Evolutionary conservation across 768 basidiomycete species (phyloP).

Genomic region (Xerocomellus dryophilus): DNA sequence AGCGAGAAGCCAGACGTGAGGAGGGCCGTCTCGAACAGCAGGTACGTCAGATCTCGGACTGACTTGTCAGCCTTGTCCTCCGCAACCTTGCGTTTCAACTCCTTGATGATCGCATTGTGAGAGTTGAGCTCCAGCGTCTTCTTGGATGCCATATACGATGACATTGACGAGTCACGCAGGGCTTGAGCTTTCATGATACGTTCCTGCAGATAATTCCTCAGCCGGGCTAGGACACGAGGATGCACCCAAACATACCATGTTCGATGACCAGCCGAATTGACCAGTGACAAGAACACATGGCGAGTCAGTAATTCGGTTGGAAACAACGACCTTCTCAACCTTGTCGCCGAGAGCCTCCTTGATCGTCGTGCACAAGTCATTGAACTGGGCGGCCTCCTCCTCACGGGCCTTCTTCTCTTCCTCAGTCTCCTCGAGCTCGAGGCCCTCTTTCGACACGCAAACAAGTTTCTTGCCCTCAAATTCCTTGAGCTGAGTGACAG

Average conservation of each 20-base stretch:
- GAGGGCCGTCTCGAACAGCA: slow-evolving; percentile 95
- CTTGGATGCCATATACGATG: slow-evolving; percentile 98
- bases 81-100: slow-evolving; percentile 90
- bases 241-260: slow-evolving; percentile 65
- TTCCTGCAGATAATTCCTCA: slow-evolving; percentile 45
- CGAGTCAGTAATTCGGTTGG: slow-evolving; percentile 96
- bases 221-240: background rate
- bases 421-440: slow-evolving; percentile 98
- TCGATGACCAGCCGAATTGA: slow-evolving; percentile 99
- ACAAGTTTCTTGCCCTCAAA: slow-evolving; percentile 97
- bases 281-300: slow-evolving; percentile 97
- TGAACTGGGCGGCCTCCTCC: slow-evolving; percentile 77
- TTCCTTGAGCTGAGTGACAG: slow-evolving; percentile 97
- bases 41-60: slow-evolving; percentile 92
- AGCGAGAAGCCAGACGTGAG: slow-evolving; percentile 95
- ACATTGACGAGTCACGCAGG: slow-evolving; percentile 94
- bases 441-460: slow-evolving; percentile 98
- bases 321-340: slow-evolving; percentile 98
- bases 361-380: slow-evolving; percentile 88
- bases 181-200: slow-evolving; percentile 99
- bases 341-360: slow-evolving; percentile 99
- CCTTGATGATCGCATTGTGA: slow-evolving; percentile 88
- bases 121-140: slow-evolving; percentile 98
- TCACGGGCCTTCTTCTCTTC: slow-evolving; percentile 94
- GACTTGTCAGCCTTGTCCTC: slow-evolving; percentile 99